Conservation (phyloP, 169 alveolate species). For the Theileria sp. region DNA sequence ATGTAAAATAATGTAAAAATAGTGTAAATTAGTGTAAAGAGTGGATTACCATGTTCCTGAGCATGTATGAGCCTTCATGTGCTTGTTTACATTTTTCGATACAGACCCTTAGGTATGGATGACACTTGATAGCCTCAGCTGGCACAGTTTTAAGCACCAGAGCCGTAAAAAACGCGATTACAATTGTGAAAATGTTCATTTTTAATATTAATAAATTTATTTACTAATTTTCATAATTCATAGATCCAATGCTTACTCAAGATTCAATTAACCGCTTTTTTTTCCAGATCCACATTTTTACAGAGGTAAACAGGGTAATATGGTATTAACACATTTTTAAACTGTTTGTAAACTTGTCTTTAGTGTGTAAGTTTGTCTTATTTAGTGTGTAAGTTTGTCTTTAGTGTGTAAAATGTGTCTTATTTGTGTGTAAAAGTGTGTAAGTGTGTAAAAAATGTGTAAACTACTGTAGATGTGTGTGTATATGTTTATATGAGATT, state of each 20-base stretch:
- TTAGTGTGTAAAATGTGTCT: no score
- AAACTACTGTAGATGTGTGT: no score
- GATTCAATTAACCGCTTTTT: neutral
- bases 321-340: no score
- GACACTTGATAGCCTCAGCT: slow-evolving; percentile 24
- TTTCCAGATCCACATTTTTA: neutral
- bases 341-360: no score
- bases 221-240: no score
- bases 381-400: no score
- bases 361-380: no score
- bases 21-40: neutral
- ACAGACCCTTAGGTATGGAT: slow-evolving; percentile 23
- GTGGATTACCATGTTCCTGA: slow-evolving; percentile 10
- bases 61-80: slow-evolving; percentile 27
- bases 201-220: slow-evolving; percentile 1
- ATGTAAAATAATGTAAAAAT: no score
- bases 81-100: slow-evolving; percentile 21
- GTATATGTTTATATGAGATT: neutral
- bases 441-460: no score
- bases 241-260: neutral
- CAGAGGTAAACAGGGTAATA: no score
- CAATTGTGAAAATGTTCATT: neutral
- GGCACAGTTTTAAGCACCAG: neutral
- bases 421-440: no score
- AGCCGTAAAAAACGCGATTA: neutral